Base-by-base conservation (phyloP, 306 rosid genomes). In the Rosa multiflora region DNA sequence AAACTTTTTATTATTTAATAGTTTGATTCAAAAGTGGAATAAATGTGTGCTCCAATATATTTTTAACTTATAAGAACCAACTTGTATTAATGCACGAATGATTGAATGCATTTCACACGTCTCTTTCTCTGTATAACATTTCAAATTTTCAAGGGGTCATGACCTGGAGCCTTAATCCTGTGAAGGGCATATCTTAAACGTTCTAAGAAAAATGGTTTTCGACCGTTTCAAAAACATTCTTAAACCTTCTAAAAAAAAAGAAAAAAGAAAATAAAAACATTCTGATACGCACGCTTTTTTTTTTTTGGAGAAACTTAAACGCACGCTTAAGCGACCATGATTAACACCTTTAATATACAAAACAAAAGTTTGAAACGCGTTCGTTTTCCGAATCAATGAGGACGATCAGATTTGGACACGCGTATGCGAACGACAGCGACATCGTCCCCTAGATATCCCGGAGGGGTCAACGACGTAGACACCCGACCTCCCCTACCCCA, bases 381-480 rank as follows among this genome's bases (percentile, higher is more conserved):
- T 68, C 4, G 69, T 0, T 13, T 51, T 14, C 29, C 70, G 42
- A 61, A 67, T 17, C 10, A 52, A 44, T 18, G 23, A 66, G 1
- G 0, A 17, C 10, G 43, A 8, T 13, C n/a, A 20, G 72, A 76
- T 74, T 32, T 1, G 11, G 56, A 20, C 82, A 84, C 79, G 87
- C 68, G 83, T 72, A 43, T 2, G 2, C n/a, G 67, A 67, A 1
- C 32, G 32, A 29, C 59, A 13, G 32, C 8, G 53, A 5, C 59
- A 5, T 10, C 26, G 14, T 56, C 29, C 58, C 3, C 11, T 47
- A 12, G 66, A 82, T 56, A 75, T 64, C 56, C 52, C 4, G 3
- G 43, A 56, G 14, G 68, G 80, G 78, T 86, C 83, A 78, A 82
- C 79, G 77, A 76, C 40, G 80, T 32, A 73, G 84, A 87, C 82